Percentiles rank a stretch among this genome's conserved stretches.
Evolutionary conservation across 2,329 filamentous ascomycete genomes (phyloP).

Genomic region (Apiospora kogelbergensis): DNA sequence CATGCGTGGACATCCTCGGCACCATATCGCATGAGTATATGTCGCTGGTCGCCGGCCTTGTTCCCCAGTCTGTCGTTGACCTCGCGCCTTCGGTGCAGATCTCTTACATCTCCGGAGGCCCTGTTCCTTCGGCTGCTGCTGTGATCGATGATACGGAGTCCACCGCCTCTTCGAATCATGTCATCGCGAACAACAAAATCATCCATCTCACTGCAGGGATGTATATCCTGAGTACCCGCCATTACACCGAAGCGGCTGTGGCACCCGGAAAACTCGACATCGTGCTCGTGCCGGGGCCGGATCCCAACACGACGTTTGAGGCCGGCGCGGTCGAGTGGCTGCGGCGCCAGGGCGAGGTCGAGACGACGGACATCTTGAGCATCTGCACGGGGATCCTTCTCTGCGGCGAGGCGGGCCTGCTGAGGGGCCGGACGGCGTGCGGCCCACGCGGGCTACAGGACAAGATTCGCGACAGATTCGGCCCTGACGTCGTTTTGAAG

Average conservation of each 20-base stretch:
- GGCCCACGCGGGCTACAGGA: slow-evolving; percentile 49
- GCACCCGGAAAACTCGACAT: slow-evolving; percentile 52
- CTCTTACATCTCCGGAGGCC: slow-evolving; percentile 44
- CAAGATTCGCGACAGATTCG: slow-evolving; percentile 37
- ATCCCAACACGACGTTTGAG: slow-evolving; percentile 35
- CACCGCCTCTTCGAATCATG: not conserved
- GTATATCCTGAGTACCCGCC: slow-evolving; percentile 41
- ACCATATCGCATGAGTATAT: slow-evolving; percentile 48
- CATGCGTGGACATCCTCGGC: slow-evolving; percentile 50
- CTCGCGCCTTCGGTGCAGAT: slow-evolving; percentile 44
- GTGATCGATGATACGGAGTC: not conserved
- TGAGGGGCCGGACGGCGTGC: slow-evolving; percentile 43
- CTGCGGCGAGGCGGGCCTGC: slow-evolving; percentile 48
- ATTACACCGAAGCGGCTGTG: slow-evolving; percentile 44
- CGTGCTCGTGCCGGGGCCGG: slow-evolving; percentile 50
- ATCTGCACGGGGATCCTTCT: slow-evolving; percentile 52
- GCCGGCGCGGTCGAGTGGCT: slow-evolving; percentile 43
- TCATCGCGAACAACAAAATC: slow-evolving; percentile 10
- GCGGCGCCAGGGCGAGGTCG: slow-evolving; percentile 35
- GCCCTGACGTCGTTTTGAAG: slow-evolving; percentile 37
- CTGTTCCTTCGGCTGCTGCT: not conserved
- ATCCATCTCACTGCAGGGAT: slow-evolving; percentile 43
- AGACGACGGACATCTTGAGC: slow-evolving; percentile 47
- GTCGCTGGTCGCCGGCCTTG: slow-evolving; percentile 24
- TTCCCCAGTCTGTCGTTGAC: slow-evolving; percentile 37